Base-by-base conservation (phyloP, 176 grass and related monocot species). In the Saccharum spontaneum region DNA sequence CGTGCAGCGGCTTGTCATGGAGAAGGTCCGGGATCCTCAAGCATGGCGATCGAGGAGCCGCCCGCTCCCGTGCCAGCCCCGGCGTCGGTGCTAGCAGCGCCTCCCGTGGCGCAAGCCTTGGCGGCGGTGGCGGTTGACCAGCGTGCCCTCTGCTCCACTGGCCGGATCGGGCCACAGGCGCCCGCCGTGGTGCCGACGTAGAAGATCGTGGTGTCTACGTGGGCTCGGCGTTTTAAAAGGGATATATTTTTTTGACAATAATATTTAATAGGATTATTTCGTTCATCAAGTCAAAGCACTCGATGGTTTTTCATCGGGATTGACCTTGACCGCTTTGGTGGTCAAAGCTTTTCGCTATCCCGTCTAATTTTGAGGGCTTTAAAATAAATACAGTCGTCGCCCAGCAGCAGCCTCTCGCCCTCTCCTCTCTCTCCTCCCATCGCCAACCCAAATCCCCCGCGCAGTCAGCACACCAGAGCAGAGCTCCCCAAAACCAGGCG, bases 1-100 rank as follows among this genome's bases (percentile, higher is more conserved):
- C 36, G 34, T 34, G 26, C 79, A 75, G 24, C 37, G n/a, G 9
- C 57, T 84, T 9, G 80, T 86, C 12, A 92, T 88, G 90, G 79
- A 78, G 31, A 74, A 90, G 30, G 80, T 94, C 33, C 82, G 73
- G 71, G 28, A 94, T 94, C 78, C 90, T 94, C 39, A 94, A 82
- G 90, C 93, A 87, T 8, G 87, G 93, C 75, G 93, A 92, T 28
- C 28, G 28, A 28, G 87, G 79, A 86, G 62, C 63, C 28, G 0
- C 78, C 87, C 9, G 49, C 64, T 12, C 74, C 46, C 6, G 14
- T 71, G 1, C 48, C 14, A 2, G 67, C 48, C 6, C 40, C 61
- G 10, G 67, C 28, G 28, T 1, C 28, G 28, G 28, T 33, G 36
- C 38, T 15, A 3, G 8, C 14, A 16, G 80, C 69, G 4, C 49